Conservation (phyloP, 2,329 filamentous ascomycete species). For the Trichoderma sp. region DNA sequence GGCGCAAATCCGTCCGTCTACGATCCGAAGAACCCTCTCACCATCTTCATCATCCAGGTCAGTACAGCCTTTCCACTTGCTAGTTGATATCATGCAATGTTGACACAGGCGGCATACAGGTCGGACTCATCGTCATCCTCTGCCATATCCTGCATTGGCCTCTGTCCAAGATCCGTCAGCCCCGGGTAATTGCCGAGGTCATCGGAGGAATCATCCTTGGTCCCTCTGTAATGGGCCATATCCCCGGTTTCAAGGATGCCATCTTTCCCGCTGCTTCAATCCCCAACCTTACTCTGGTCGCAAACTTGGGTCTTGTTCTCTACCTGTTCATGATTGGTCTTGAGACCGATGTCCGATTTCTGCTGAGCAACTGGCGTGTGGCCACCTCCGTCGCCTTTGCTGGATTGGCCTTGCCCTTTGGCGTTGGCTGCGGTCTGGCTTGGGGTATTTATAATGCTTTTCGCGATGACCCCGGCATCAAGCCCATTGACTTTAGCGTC, state of each 20-base stretch:
- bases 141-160: slow-evolving; percentile 66
- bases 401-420: slow-evolving; percentile 82
- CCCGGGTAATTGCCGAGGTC: slow-evolving; percentile 80
- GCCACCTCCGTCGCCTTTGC: slow-evolving; percentile 74
- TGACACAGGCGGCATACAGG: slow-evolving; percentile 26
- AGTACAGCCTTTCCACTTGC: slow-evolving; percentile 7
- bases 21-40: slow-evolving; percentile 69
- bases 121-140: slow-evolving; percentile 47
- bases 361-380: slow-evolving; percentile 76
- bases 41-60: slow-evolving; percentile 73
- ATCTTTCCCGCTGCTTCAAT: slow-evolving; percentile 79
- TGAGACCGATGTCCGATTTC: slow-evolving; percentile 78
- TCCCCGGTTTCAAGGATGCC: slow-evolving; percentile 70
- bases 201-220: slow-evolving; percentile 82
- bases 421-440: slow-evolving; percentile 74
- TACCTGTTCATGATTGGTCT: slow-evolving; percentile 87
- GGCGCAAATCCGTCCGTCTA: slow-evolving; percentile 67
- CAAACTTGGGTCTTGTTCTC: slow-evolving; percentile 78
- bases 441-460: slow-evolving; percentile 80
- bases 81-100: neutral
- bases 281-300: slow-evolving; percentile 71
- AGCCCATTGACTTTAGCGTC: slow-evolving; percentile 49
- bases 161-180: slow-evolving; percentile 72
- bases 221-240: slow-evolving; percentile 83
- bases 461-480: slow-evolving; percentile 40